A percentile compares a stretch with the other conserved stretches of the same genome.
These are phyloP conservation scores for Thielaviopsis musarum DNA, from an alignment of 2,329 filamentous ascomycete genomes.

Conservation along the genomic window DNA sequence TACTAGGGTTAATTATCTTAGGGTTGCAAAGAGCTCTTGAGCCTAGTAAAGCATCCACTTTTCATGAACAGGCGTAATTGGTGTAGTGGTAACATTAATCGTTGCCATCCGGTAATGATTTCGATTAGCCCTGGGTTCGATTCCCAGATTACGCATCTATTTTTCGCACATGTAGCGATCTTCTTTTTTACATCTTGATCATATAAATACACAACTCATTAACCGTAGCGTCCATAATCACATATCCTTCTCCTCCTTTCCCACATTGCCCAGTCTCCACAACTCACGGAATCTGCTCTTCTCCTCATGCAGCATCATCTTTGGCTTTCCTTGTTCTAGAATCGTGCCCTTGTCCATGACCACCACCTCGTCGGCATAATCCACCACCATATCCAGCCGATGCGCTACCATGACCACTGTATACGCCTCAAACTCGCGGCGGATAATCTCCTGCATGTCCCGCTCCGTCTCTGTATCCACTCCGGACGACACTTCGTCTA, in stretches of 20 bases:
- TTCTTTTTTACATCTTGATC: not conserved
- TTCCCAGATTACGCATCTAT: conserved; percentile 1
- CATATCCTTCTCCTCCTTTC: not conserved
- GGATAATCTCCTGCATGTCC: conserved; percentile 25
- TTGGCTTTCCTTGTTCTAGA: conserved; percentile 22
- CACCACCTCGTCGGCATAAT: conserved; percentile 31
- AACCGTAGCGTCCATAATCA: not conserved
- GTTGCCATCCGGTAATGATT: too few relatives aligned
- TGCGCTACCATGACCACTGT: conserved; percentile 39
- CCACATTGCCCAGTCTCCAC: conserved; percentile 14
- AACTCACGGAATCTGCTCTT: conserved; percentile 19
- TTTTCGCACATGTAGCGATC: not conserved
- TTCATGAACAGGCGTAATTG: too few relatives aligned
- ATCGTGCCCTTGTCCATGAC: conserved; percentile 32
- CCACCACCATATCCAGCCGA: conserved; percentile 31
- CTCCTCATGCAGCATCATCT: conserved; percentile 14
- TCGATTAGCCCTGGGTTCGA: too few relatives aligned
- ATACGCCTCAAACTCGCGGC: conserved; percentile 22
- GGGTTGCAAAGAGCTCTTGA: not conserved
- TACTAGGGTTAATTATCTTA: too few relatives aligned
- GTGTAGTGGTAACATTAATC: too few relatives aligned
- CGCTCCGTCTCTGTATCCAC: conserved; percentile 27
- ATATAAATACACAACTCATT: not conserved
- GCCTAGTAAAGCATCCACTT: too few relatives aligned
- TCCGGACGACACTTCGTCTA: conserved; percentile 28